Conservation (phyloP, 169 alveolate genomes). For the Plasmodium relictum region DNA sequence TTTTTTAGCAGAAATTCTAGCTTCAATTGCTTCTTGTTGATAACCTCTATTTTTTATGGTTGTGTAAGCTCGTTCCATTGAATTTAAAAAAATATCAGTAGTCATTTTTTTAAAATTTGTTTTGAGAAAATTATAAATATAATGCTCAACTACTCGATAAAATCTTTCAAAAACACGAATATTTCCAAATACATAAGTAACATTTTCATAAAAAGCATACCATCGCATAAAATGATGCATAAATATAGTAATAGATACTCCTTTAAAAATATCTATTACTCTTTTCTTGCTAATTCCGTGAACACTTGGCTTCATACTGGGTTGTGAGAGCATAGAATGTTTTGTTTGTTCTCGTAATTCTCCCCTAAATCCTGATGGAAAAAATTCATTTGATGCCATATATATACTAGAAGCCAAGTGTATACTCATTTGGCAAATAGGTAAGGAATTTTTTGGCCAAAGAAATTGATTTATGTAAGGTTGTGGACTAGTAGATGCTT, state of each 20-base stretch:
- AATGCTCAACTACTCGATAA: not conserved
- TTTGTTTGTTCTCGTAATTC: not conserved
- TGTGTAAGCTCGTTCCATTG: not conserved
- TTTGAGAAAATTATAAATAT: not conserved
- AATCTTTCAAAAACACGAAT: slow-evolving; percentile 33
- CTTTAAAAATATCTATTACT: not conserved
- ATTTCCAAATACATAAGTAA: slow-evolving; percentile 3
- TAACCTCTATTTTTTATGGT: not conserved
- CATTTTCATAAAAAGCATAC: slow-evolving; percentile 12
- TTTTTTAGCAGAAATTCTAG: slow-evolving; percentile 12
- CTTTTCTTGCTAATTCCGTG: not conserved
- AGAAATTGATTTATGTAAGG: not conserved
- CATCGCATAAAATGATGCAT: not conserved
- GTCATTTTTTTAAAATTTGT: slow-evolving; percentile 2
- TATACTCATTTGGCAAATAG: not conserved
- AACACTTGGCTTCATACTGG: not conserved
- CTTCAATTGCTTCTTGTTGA: not conserved
- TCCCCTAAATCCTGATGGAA: not conserved
- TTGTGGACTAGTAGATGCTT: not conserved
- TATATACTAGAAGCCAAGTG: not conserved
- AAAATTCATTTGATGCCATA: not conserved
- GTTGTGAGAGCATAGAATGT: too few species aligned
- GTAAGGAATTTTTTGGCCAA: not conserved
- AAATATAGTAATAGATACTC: not conserved
- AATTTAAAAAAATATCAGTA: slow-evolving; percentile 10